Evolutionary conservation across 257 asterid genomes (phyloP).

Genomic region (Fraxinus cuspidata): DNA sequence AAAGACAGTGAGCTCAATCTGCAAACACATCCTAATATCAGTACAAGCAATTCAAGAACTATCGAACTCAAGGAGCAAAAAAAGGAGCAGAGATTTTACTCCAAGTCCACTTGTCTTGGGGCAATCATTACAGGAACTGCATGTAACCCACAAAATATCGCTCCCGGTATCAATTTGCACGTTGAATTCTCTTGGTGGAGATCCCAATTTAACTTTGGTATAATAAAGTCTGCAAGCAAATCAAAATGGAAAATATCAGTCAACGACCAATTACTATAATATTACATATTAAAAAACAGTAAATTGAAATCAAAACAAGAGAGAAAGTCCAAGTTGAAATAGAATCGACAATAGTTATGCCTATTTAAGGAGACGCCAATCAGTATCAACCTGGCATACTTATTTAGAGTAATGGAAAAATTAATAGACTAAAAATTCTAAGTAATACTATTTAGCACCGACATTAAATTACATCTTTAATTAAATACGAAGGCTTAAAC

Average conservation of each 20-base stretch:
- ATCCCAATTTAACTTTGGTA: conserved; percentile 69
- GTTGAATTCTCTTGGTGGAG: conserved; percentile 61
- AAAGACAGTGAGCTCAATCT: conserved; percentile 78
- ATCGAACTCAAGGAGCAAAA: background rate
- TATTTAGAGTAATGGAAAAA: too few relatives aligned
- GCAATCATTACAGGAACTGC: conserved; percentile 60
- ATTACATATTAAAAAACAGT: background rate
- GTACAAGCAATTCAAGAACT: conserved; percentile 22
- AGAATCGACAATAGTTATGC: conserved; percentile 12
- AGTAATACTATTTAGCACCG: too few relatives aligned
- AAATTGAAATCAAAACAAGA: conserved; percentile 7
- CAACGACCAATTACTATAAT: background rate
- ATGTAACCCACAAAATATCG: conserved; percentile 72
- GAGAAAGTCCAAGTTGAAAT: background rate
- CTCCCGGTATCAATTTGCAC: conserved; percentile 86
- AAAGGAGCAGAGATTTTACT: conserved; percentile 31
- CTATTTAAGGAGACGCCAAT: background rate
- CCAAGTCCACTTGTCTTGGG: conserved; percentile 63
- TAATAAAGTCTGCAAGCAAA: conserved; percentile 53
- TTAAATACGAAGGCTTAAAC: too few relatives aligned
- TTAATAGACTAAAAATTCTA: background rate
- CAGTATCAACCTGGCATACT: background rate
- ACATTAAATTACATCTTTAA: too few relatives aligned
- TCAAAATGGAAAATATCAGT: conserved; percentile 10
- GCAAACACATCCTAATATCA: conserved; percentile 25